A percentile compares a stretch with the other conserved stretches of the same genome.
Evolutionary conservation across 225 moss, liverwort and hornwort species (phyloP).

Genomic region (Thuidium tamariscinum): DNA sequence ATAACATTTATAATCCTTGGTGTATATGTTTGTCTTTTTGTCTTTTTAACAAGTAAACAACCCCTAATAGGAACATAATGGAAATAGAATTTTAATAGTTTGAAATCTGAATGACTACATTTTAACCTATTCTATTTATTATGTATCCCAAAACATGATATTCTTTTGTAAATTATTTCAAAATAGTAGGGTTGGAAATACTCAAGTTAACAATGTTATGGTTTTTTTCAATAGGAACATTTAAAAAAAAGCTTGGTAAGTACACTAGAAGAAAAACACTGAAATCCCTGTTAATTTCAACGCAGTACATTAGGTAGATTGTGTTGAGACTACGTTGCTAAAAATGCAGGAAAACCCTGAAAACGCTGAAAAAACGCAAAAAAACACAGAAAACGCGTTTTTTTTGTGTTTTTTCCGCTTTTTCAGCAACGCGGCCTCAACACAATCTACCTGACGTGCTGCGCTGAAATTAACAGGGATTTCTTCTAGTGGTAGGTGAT

Average conservation of each 20-base stretch:
- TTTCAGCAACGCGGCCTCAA: too few relatives aligned
- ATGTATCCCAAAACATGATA: accelerated
- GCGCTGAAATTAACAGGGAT: too few relatives aligned
- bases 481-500: too few relatives aligned
- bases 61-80: accelerated
- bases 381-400: too few relatives aligned
- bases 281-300: too few relatives aligned
- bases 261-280: too few relatives aligned
- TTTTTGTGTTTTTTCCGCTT: too few relatives aligned
- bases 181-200: accelerated
- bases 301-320: too few relatives aligned
- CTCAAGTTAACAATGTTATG: accelerated
- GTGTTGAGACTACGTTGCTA: too few relatives aligned
- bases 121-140: accelerated
- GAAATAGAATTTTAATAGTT: not conserved
- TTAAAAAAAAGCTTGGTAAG: not conserved
- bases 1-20: not conserved
- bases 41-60: accelerated
- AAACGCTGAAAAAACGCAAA: too few relatives aligned
- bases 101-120: not conserved
- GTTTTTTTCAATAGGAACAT: accelerated
- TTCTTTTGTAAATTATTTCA: accelerated
- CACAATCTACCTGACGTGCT: too few relatives aligned
- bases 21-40: accelerated
- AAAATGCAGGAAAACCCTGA: too few relatives aligned